Percentiles rank a stretch among this genome's conserved stretches.
Conservation (phyloP, 306 rosid genomes). For the Pterocarpus macrocarpus region DNA sequence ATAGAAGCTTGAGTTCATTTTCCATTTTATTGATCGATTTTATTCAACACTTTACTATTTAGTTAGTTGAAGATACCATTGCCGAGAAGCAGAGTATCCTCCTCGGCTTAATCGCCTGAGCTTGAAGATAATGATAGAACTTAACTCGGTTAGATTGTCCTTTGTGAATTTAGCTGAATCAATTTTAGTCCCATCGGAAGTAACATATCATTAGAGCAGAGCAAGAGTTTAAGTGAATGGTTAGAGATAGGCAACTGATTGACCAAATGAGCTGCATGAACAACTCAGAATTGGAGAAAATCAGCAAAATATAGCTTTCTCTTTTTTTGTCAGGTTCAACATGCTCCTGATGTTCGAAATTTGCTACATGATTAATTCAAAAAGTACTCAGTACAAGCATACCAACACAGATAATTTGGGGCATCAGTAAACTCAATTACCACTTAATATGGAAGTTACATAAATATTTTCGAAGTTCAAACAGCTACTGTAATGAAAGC, state of each 20-base stretch:
- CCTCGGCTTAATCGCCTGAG: too few relatives aligned
- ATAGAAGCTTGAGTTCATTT: too few relatives aligned
- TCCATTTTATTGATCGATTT: too few relatives aligned
- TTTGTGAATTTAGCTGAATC: too few relatives aligned
- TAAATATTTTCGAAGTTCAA: constrained; percentile 21
- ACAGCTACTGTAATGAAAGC: constrained; percentile 29
- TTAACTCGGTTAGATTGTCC: too few relatives aligned
- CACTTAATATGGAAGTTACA: constrained; percentile 41
- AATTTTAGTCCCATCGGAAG: not conserved
- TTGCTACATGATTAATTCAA: constrained; percentile 5
- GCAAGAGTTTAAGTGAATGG: not conserved
- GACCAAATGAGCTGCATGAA: not conserved
- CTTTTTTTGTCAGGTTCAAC: constrained; percentile 14
- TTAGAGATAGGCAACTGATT: not conserved
- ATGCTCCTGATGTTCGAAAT: constrained; percentile 10
- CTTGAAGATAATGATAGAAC: too few relatives aligned
- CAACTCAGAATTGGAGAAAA: not conserved
- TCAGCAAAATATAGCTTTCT: not conserved
- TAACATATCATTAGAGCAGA: not conserved
- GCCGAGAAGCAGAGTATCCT: too few relatives aligned
- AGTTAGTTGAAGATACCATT: too few relatives aligned
- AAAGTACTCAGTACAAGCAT: not conserved
- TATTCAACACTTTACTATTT: too few relatives aligned
- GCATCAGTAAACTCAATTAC: not conserved
- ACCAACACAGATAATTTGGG: not conserved